Conservation (phyloP, 2,329 filamentous ascomycete genomes). For the Trichoderma lentiforme region DNA sequence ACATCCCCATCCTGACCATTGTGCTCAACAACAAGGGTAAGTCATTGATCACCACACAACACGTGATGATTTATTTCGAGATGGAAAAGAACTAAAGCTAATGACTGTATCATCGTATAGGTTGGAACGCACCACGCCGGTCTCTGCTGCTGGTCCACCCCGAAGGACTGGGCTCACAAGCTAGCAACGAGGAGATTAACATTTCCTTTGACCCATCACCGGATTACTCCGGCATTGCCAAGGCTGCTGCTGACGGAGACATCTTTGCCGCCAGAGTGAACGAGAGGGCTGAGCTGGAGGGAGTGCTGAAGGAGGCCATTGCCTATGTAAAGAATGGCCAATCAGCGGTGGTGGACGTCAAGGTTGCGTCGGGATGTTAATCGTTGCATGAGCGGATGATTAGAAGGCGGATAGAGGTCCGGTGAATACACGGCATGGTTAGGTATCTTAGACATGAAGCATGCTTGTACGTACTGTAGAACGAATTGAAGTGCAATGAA, state of each 20-base stretch:
- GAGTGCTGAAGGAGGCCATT: slow-evolving; percentile 48
- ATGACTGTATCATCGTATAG: slow-evolving; percentile 25
- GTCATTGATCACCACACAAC: not conserved
- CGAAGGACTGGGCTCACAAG: slow-evolving; percentile 50
- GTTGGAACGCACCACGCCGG: slow-evolving; percentile 59
- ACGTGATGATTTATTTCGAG: not conserved
- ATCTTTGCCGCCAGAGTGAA: slow-evolving; percentile 49
- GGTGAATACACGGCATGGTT: not conserved
- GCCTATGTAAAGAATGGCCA: slow-evolving; percentile 48
- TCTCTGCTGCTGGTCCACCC: slow-evolving; percentile 58
- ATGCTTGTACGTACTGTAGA: not conserved
- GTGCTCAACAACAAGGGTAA: slow-evolving; percentile 56
- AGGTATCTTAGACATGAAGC: not conserved
- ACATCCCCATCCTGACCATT: slow-evolving; percentile 53
- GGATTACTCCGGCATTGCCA: slow-evolving; percentile 59
- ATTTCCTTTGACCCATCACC: slow-evolving; percentile 58
- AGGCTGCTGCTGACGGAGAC: slow-evolving; percentile 55
- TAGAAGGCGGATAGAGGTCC: not conserved
- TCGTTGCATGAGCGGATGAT: not conserved
- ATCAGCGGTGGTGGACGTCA: slow-evolving; percentile 53
- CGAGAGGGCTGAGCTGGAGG: slow-evolving; percentile 44
- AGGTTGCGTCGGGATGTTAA: slow-evolving; percentile 46
- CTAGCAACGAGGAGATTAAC: slow-evolving; percentile 60
- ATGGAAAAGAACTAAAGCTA: not conserved
- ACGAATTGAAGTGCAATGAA: not conserved